Conservation (phyloP, 768 basidiomycete genomes). For the Podaxis pistillaris region DNA sequence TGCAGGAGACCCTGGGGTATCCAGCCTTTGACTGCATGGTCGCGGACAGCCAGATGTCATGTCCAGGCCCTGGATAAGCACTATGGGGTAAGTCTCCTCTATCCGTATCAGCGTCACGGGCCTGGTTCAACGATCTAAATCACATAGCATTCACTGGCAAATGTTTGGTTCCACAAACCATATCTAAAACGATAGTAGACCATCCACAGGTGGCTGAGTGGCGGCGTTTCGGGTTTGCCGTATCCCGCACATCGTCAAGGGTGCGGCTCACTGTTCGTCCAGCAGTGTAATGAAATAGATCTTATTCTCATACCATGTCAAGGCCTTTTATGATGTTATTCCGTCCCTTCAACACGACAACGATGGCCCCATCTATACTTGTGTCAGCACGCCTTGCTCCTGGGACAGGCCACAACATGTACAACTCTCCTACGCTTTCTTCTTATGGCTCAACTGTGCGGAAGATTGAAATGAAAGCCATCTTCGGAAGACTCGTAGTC, state of each 20-base stretch:
- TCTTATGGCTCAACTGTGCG: not conserved
- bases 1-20: constrained; percentile 76
- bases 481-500: constrained; percentile 96
- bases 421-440: constrained; percentile 1
- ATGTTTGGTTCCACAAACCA: constrained; percentile 80
- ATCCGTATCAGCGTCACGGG: not conserved
- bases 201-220: constrained; percentile 60
- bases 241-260: not conserved
- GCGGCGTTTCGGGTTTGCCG: constrained; percentile 81
- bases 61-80: constrained; percentile 78
- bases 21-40: constrained; percentile 94
- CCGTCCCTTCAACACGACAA: constrained; percentile 86
- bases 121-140: constrained; percentile 11
- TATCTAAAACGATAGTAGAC: constrained; percentile 67
- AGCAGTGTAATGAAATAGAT: constrained; percentile 90
- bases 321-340: constrained; percentile 84
- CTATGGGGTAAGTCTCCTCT: constrained; percentile 68
- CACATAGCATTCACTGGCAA: constrained; percentile 54
- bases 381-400: constrained; percentile 82
- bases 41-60: constrained; percentile 82
- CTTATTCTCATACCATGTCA: constrained; percentile 82
- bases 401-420: constrained; percentile 89
- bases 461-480: constrained; percentile 97
- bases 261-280: constrained; percentile 15
- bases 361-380: constrained; percentile 96